A percentile compares a stretch with the other conserved stretches of the same genome.
These are phyloP conservation scores for Lavandula angustifolia DNA, from an alignment of 257 asterid species.

Conservation along the genomic window DNA sequence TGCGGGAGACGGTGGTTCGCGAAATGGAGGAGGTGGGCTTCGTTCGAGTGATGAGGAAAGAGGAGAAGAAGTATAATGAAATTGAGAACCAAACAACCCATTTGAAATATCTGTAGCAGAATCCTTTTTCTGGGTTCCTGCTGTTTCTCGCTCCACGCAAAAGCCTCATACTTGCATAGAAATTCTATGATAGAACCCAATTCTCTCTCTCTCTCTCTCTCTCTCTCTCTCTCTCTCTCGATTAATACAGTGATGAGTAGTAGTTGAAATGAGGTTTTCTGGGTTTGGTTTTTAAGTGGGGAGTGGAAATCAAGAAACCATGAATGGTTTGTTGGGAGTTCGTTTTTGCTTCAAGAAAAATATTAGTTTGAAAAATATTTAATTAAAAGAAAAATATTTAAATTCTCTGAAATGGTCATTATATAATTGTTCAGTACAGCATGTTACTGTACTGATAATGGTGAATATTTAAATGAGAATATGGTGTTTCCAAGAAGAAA, in stretches of 20 bases:
- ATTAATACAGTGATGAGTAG: background rate
- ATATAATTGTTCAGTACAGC: background rate
- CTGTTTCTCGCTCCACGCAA: slow-evolving; percentile 37
- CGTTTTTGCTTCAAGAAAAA: slow-evolving; percentile 47
- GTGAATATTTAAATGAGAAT: background rate
- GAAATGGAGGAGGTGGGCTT: slow-evolving; percentile 44
- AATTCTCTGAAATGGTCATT: background rate
- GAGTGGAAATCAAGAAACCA: slow-evolving; percentile 52
- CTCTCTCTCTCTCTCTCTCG: slow-evolving; percentile 25
- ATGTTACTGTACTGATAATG: background rate
- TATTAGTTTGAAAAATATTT: slow-evolving; percentile 20
- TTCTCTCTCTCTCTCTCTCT: background rate
- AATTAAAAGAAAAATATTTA: background rate
- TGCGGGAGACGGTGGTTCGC: slow-evolving; percentile 39
- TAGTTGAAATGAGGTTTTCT: slow-evolving; percentile 55
- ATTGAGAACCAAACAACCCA: slow-evolving; percentile 78
- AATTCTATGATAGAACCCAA: background rate
- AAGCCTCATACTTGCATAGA: slow-evolving; percentile 56
- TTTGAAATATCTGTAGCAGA: slow-evolving; percentile 56
- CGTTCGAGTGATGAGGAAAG: slow-evolving; percentile 54
- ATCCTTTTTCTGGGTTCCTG: slow-evolving; percentile 36
- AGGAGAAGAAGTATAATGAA: slow-evolving; percentile 58
- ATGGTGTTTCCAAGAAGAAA: slow-evolving; percentile 10
- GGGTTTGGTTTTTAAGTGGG: slow-evolving; percentile 43
- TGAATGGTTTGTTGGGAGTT: slow-evolving; percentile 45